Base-by-base conservation (phyloP, 2,329 filamentous ascomycete genomes). In the Purpureocillium lavendulum region DNA sequence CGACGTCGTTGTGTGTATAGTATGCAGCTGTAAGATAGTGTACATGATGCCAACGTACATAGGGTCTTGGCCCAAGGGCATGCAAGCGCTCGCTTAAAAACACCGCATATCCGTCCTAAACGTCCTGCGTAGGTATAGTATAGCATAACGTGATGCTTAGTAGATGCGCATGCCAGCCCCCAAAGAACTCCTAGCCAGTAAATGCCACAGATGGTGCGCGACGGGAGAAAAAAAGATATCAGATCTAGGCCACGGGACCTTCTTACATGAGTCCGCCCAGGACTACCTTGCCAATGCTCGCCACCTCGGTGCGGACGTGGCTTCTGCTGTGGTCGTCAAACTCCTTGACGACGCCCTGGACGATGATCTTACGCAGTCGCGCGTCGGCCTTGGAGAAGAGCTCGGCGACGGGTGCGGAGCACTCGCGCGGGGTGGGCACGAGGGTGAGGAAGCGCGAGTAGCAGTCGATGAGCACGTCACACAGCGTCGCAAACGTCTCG, bases 401-500 rank as follows among this genome's bases (percentile, higher is more conserved):
- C 57, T 97, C 92, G 0, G 82, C 85, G 1, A 97, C 71, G 0
- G 69, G 62, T 1, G 78, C 73, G 4, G 72, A 77, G 55, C 86
- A 92, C 36, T 84, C 75, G 18, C 82, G 76, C 1, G 89, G 83
- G 3, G 79, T 78, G n/a, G 80, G 73, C 16, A 97, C 69, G 43
- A 98, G 69, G 33, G 70, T 71, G 52, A 94, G 68, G 21, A 98
- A 77, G 40, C 81, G 78, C 29, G 80, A 80, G 64, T 98, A 98
- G 54, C 82, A 87, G 59, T 97, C 92, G 52, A 96, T 94, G 45
- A 98, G 67, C 3, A 94, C 87, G 57, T 98, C 92, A 65, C 92
- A 97, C 7, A 98, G 71, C 11, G 92, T 96, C 12, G 88, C 84
- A 65, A 97, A 97, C 0, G 89, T 96, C 65, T 94, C 88, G 60